phyloP scores from a whole-genome alignment of 179 eudicot genomes.

The Amaranthus tricolor region DNA sequence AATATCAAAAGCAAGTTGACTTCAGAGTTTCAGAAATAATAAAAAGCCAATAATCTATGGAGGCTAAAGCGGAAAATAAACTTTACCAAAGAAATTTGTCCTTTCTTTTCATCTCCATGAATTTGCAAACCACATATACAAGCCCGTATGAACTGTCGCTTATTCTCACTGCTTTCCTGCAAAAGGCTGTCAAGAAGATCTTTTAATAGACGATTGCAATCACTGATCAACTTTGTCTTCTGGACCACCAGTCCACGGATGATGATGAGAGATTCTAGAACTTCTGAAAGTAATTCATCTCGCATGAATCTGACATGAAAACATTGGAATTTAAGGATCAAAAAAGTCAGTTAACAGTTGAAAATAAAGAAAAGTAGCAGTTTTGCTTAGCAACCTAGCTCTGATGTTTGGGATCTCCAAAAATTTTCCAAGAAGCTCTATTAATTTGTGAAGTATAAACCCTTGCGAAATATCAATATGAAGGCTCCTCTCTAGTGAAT shows the following conservation, averaged over 20 bases:
- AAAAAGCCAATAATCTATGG: neutral
- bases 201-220: constrained; percentile 83
- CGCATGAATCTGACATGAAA: constrained; percentile 72
- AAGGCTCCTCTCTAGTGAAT: constrained; percentile 90
- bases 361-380: neutral
- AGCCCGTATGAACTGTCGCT: constrained; percentile 84
- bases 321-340: constrained; percentile 11
- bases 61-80: neutral
- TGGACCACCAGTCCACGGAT: constrained; percentile 96
- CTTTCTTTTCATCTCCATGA: constrained; percentile 85
- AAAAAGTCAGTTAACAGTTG: constrained; percentile 8
- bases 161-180: constrained; percentile 91
- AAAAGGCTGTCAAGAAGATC: constrained; percentile 91
- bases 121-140: constrained; percentile 89
- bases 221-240: constrained; percentile 93
- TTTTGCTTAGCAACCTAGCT: constrained; percentile 56
- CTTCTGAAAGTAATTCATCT: constrained; percentile 84
- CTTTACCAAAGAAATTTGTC: constrained; percentile 84
- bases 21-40: neutral
- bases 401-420: constrained; percentile 94
- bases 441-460: constrained; percentile 95
- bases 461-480: constrained; percentile 98
- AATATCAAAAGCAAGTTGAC: constrained; percentile 8
- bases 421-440: constrained; percentile 97
- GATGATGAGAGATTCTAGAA: constrained; percentile 91